phyloP scores from a whole-genome alignment of 2,329 filamentous ascomycete genomes.

The Aspergillus niger region DNA sequence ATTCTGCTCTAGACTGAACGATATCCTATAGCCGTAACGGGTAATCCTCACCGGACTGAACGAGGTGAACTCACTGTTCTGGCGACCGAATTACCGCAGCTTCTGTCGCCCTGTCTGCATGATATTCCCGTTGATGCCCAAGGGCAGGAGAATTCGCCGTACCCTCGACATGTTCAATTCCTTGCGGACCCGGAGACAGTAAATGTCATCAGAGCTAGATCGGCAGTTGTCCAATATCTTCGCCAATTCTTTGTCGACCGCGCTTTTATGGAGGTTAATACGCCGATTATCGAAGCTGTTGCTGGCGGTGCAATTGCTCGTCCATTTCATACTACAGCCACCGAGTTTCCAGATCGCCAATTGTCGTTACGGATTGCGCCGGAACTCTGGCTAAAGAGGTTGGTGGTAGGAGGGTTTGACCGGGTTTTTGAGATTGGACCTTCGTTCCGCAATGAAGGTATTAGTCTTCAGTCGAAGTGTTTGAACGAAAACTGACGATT shows the following conservation, averaged over 20 bases:
- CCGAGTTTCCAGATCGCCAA: slow-evolving; percentile 70
- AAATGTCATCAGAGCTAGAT: slow-evolving; percentile 72
- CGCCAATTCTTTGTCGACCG: slow-evolving; percentile 71
- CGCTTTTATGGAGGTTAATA: slow-evolving; percentile 84
- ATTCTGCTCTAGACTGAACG: slow-evolving; percentile 16
- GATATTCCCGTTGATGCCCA: slow-evolving; percentile 71
- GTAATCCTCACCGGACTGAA: slow-evolving; percentile 67
- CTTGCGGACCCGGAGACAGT: slow-evolving; percentile 70
- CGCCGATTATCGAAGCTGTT: slow-evolving; percentile 78
- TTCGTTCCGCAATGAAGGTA: slow-evolving; percentile 88
- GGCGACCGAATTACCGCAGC: slow-evolving; percentile 66
- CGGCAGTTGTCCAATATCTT: slow-evolving; percentile 72
- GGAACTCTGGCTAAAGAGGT: slow-evolving; percentile 90
- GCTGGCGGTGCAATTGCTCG: slow-evolving; percentile 87
- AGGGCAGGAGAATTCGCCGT: slow-evolving; percentile 70
- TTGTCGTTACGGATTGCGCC: slow-evolving; percentile 86
- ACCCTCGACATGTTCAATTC: slow-evolving; percentile 82
- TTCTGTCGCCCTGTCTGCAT: slow-evolving; percentile 77
- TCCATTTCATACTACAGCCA: slow-evolving; percentile 79
- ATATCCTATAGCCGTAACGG: slow-evolving; percentile 61
- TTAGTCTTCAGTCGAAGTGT: neutral
- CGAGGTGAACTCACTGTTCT: slow-evolving; percentile 76
- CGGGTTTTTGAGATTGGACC: slow-evolving; percentile 91
- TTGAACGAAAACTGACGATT: neutral
- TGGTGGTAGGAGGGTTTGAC: slow-evolving; percentile 86